Percentiles rank a stretch among this genome's conserved stretches.
phyloP scores from a whole-genome alignment of 768 basidiomycete species.

The Lentinula raphanica region DNA sequence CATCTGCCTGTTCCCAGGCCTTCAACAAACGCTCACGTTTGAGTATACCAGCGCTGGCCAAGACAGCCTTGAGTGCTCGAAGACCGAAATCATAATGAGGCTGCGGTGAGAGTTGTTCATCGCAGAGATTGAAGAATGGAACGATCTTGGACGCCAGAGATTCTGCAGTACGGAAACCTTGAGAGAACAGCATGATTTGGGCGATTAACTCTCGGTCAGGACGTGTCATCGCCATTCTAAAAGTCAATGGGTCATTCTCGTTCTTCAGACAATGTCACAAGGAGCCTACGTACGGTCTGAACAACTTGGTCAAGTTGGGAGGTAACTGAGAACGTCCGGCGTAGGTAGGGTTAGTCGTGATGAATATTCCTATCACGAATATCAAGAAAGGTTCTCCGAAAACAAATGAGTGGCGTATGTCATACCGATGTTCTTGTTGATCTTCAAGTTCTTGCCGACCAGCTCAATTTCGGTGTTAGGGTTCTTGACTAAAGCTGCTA shows the following conservation, averaged over 20 bases:
- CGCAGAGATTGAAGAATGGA: conserved; percentile 98
- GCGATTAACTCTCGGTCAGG: conserved; percentile 98
- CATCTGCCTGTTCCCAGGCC: conserved; percentile 31
- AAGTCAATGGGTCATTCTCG: conserved; percentile 11
- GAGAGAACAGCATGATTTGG: conserved; percentile 98
- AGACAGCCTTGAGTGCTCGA: conserved; percentile 92
- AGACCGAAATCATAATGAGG: conserved; percentile 99
- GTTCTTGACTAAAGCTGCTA: conserved; percentile 77
- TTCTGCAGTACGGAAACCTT: conserved; percentile 98
- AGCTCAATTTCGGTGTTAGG: conserved; percentile 90
- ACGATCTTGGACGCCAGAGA: conserved; percentile 97
- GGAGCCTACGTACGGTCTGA: conserved; percentile 70
- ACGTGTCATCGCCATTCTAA: conserved; percentile 99
- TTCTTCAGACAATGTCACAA: too few species aligned
- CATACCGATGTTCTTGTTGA: conserved; percentile 91
- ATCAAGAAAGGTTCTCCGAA: conserved; percentile 5
- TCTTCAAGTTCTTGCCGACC: conserved; percentile 88
- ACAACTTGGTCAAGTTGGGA: conserved; percentile 86
- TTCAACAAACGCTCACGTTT: conserved; percentile 82
- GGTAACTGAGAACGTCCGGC: conserved; percentile 92
- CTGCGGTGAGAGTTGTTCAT: conserved; percentile 94
- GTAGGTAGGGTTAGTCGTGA: conserved; percentile 98
- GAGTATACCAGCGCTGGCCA: conserved; percentile 94
- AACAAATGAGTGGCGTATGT: conserved; percentile 10
- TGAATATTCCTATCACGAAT: conserved; percentile 74